These are phyloP conservation scores for Mortierella sp. DNA, from an alignment of 371 early-diverging fungal genomes.

Conservation along the genomic window DNA sequence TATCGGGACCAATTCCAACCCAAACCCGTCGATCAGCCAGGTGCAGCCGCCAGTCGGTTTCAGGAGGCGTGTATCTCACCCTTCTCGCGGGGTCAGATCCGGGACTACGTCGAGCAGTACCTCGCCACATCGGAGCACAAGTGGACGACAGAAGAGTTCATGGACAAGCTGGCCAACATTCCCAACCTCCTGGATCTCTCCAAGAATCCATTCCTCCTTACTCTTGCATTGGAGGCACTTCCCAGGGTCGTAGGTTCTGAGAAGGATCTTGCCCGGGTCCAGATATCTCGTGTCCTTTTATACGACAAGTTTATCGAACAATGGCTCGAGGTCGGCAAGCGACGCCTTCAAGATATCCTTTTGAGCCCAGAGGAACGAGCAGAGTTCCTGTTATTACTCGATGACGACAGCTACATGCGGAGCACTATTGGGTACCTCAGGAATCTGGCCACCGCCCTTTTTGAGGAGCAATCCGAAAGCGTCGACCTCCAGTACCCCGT, in stretches of 20 bases:
- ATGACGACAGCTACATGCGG: neutral
- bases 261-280: neutral
- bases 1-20: slow-evolving; percentile 1
- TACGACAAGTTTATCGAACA: neutral
- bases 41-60: neutral
- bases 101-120: slow-evolving; percentile 10
- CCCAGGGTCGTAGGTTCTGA: neutral
- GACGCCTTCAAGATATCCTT: neutral
- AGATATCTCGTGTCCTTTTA: neutral
- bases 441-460: neutral
- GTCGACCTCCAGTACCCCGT: neutral
- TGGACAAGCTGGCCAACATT: neutral
- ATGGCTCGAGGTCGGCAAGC: neutral
- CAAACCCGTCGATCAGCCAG: too few relatives aligned
- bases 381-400: too few relatives aligned
- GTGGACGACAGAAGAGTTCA: neutral
- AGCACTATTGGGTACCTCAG: neutral
- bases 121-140: neutral
- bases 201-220: slow-evolving; percentile 10
- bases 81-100: slow-evolving; percentile 15
- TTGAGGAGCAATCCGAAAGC: neutral
- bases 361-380: too few relatives aligned
- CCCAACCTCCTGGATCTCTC: slow-evolving; percentile 16
- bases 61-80: neutral
- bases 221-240: neutral